Conservation (phyloP, 2,329 filamentous ascomycete genomes). For the Cladosporium cucumerinum region DNA sequence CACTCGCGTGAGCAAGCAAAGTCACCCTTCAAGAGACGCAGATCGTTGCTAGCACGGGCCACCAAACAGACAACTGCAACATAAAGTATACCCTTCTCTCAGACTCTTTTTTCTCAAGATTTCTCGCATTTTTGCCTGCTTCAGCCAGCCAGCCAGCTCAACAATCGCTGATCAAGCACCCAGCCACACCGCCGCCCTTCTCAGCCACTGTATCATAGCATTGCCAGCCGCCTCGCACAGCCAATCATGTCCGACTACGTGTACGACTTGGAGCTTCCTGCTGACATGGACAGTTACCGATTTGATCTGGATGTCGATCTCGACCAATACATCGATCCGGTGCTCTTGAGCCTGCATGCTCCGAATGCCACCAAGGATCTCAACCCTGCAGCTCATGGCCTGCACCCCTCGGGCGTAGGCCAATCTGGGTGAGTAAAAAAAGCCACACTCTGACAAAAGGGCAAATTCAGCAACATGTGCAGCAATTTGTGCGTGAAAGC, state of each 20-base stretch:
- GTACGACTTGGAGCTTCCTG: neutral
- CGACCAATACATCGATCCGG: neutral
- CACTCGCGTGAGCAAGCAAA: neutral
- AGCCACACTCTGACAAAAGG: neutral
- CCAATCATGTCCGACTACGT: constrained; percentile 1
- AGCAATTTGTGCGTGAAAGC: too few relatives aligned
- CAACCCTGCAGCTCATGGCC: neutral
- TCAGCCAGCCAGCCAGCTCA: neutral
- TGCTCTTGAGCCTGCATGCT: neutral
- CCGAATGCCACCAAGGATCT: neutral
- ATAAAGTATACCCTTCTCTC: neutral
- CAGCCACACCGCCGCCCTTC: neutral
- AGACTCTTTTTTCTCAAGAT: neutral
- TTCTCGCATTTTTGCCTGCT: neutral
- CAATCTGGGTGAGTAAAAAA: constrained; percentile 2
- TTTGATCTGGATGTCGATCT: neutral
- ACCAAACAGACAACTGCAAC: neutral
- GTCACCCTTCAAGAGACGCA: neutral
- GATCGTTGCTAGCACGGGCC: neutral
- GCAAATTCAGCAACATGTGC: neutral
- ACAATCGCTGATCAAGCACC: neutral
- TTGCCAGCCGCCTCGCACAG: neutral
- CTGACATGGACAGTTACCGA: neutral
- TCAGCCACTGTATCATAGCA: neutral
- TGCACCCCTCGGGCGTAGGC: neutral